phyloP scores from a whole-genome alignment of 352 stramenopile genomes.

The Aphanomyces stellatus region DNA sequence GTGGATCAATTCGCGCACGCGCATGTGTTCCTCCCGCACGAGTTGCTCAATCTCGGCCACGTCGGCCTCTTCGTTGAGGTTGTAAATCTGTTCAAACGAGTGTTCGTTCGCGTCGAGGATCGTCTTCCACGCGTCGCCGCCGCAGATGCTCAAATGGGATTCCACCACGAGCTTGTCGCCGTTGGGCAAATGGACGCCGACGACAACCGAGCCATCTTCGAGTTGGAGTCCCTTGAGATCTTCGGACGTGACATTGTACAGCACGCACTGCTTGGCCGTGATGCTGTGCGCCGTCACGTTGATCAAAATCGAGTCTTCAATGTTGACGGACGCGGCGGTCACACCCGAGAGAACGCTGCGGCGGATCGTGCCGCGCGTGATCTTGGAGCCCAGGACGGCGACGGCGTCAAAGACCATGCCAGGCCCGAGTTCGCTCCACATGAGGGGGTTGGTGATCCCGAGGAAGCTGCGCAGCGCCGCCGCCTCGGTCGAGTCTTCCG shows the following conservation, averaged over 20 bases:
- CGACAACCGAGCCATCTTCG: constrained; percentile 89
- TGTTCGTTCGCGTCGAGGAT: constrained; percentile 87
- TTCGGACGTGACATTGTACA: constrained; percentile 97
- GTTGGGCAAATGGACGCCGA: constrained; percentile 88
- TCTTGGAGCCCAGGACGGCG: constrained; percentile 75
- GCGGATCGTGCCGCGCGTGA: constrained; percentile 52
- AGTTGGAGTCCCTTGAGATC: constrained; percentile 85
- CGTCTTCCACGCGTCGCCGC: constrained; percentile 91
- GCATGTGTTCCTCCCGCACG: constrained; percentile 71
- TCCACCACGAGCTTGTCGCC: constrained; percentile 90
- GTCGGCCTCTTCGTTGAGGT: constrained; percentile 86
- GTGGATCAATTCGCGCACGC: constrained; percentile 43
- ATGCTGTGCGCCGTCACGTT: constrained; percentile 97
- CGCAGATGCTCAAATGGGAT: constrained; percentile 89
- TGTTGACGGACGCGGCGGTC: constrained; percentile 81
- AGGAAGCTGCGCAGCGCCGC: constrained; percentile 73
- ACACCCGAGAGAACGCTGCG: constrained; percentile 88
- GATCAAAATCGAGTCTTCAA: constrained; percentile 94
- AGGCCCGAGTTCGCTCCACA: constrained; percentile 66
- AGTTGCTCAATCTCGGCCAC: constrained; percentile 80
- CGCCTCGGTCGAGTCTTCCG: constrained; percentile 70
- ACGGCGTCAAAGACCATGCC: constrained; percentile 47
- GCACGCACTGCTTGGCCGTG: constrained; percentile 87
- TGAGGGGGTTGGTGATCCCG: constrained; percentile 61
- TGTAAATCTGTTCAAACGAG: constrained; percentile 94